Base-by-base conservation (phyloP, 495 filamentous ascomycete genomes). In the Ascobolus immersus region DNA sequence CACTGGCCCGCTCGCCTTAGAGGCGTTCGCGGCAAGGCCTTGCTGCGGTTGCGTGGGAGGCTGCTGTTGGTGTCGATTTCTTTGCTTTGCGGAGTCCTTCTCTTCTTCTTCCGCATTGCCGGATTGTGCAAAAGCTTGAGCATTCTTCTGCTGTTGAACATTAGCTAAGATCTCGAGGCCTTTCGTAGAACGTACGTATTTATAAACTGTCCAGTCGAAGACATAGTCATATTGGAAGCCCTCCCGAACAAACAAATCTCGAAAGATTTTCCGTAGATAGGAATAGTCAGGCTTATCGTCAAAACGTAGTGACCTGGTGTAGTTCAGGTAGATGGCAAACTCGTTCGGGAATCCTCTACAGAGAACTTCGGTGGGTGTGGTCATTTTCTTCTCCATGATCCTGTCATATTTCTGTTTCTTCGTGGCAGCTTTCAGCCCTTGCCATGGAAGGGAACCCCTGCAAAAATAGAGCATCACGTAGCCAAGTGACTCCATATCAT, bases 371-470 rank as follows among this genome's bases (percentile, higher is more conserved):
- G 89, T 99, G 12, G 89, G 86, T 4, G 89, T 99, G 7, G 86
- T 99, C 89, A 99, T 94, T 75, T 99, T 99, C 72, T 99, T 99
- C 65, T 99, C 89, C 89, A 94, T 99, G 58, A 99, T 99, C 33
- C 89, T 73, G 58, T 99, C 89, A 50, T 99, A 94, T 59, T 94
- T 99, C 64, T 99, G 86, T 73, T 99, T 94, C 70, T 99, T 94
- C 34, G 89, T 99, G 44, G 89, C 89, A 63, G 89, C 89, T 69
- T 99, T 99, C 30, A 99, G 64, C 24, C 89, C 89, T 61, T 99
- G 89, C 89, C 89, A 99, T 38, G 89, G 86, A 32, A 99, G 80
- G 35, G 82, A 92, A 29, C 86, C 86, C 52, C 89, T 89, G 67
- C 89, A 94, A 64, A 99, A 99, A 62, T 99, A 99, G 31, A 99